Base-by-base conservation (phyloP, 257 asterid species). In the Solanum clarkiae region DNA sequence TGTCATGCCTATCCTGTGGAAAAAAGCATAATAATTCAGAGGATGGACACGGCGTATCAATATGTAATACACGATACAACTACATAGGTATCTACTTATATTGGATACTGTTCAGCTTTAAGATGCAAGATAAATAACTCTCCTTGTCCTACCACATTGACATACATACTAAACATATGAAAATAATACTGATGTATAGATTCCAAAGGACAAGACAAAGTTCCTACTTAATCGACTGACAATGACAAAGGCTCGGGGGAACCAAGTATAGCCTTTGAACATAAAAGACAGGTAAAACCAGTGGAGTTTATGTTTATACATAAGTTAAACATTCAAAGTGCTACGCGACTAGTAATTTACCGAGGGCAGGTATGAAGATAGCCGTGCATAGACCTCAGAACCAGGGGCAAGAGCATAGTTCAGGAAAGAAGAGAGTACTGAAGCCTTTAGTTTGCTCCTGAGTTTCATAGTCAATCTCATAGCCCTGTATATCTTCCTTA, bases 381-480 rank as follows among this genome's bases (percentile, higher is more conserved):
- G 71, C 57, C 91, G 92, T 36, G 93, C 74, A 88, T 93, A 94
- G 86, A 86, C 91, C 83, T 94, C 95, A 3, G 97, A 93, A 88
- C 93, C 97, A 81, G 95, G 93, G 81, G 82, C 71, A 81, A 94
- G 94, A 3, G 82, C 94, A 85, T 81, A 87, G 86, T 77, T 85
- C 63, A 94, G 93, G 88, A 94, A 94, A 71, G 93, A 88, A 84
- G 92, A 90, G 83, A 94, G 81, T 57, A 62, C 88, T 56, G 95
- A 86, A 69, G 90, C 91, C 32, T 85, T 91, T 5, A 93, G 89
- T 63, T 90, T 92, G 90, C 85, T 94, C 88, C 96, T 91, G 85
- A 95, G 84, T 84, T 92, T 93, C 87, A 94, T 89, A 57, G 98
- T 92, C 87, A 91, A 91, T 44, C 98, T 88, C 88, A 95, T 91